Base-by-base conservation (phyloP, 1,284 basidiomycete species). In the Moesziomyces parantarcticus region DNA sequence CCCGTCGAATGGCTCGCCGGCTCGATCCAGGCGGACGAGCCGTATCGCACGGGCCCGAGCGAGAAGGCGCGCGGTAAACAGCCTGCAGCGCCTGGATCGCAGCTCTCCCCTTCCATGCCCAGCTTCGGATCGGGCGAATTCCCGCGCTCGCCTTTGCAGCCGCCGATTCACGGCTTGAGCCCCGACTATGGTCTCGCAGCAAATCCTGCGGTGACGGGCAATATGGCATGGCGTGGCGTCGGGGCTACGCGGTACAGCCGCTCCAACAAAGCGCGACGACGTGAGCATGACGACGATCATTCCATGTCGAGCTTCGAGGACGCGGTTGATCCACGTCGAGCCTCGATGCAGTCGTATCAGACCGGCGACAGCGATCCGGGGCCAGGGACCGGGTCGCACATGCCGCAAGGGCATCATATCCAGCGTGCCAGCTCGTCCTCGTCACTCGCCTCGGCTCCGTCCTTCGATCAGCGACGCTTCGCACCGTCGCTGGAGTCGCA, bases 331-430 rank as follows among this genome's bases (percentile, higher is more conserved):
- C 76, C 75, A 21, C 59, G 79, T 13, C 59, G 78, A 22, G 61
- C 60, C 26, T 81, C 79, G 56, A 65, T 81, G 58, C 73, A 76
- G 50, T 78, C 79, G 2, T 79, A 76, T 36, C 68, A 73, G 34
- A 79, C 79, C 1, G 71, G 74, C 42, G 77, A 79, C 56, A 77
- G 74, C 54, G 79, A 81, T 54, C 79, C 79, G 11, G 77, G 77
- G 2, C 78, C 79, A 10, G 68, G 55, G 6, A 66, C 62, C 1
- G 50, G 55, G 3, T 69, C 70, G 34, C 67, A 69, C 10, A 32
- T 50, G 40, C 52, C 64, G 42, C 55, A 58, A 18, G 55, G 50
- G 13, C 63, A 74, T n/a, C 62, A 64, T 25, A 58, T 78, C n/a
- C 76, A 78, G 42, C 63, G 76, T 22, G 68, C 68, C 45, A 78